These are phyloP conservation scores for Caloboletus inedulis DNA, from an alignment of 1,284 basidiomycete genomes.

Conservation along the genomic window DNA sequence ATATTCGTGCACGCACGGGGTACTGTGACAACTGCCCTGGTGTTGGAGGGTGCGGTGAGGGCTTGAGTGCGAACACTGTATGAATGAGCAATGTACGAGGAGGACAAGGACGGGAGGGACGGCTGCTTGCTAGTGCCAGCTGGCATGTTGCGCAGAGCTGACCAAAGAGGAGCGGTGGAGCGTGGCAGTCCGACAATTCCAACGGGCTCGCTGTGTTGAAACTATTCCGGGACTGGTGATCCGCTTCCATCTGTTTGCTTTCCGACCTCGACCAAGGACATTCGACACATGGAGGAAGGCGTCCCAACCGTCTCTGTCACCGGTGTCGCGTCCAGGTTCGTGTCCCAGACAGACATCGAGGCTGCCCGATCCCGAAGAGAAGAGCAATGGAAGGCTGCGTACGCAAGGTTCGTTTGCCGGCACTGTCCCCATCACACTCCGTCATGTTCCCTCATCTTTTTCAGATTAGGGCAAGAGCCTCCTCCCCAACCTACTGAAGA, in stretches of 20 bases:
- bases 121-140: slow-evolving; percentile 13
- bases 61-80: slow-evolving; percentile 35
- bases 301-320: slow-evolving; percentile 63
- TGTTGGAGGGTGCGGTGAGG: slow-evolving; percentile 38
- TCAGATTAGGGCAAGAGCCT: slow-evolving; percentile 82
- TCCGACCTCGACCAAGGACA: slow-evolving; percentile 15
- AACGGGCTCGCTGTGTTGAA: not conserved
- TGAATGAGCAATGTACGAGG: slow-evolving; percentile 18
- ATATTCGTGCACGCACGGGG: slow-evolving; percentile 53
- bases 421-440: slow-evolving; percentile 1
- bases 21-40: slow-evolving; percentile 59
- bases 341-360: slow-evolving; percentile 79
- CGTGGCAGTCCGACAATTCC: not conserved
- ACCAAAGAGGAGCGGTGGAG: not conserved
- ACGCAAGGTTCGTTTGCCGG: slow-evolving; percentile 71
- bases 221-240: not conserved
- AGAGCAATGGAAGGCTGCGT: slow-evolving; percentile 91
- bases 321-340: slow-evolving; percentile 72
- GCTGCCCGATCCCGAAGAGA: slow-evolving; percentile 73
- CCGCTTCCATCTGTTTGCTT: slow-evolving; percentile 9
- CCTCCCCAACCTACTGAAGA: slow-evolving; percentile 75
- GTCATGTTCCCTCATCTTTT: slow-evolving; percentile 14
- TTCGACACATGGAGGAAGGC: slow-evolving; percentile 44
- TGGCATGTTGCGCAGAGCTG: slow-evolving; percentile 27
- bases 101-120: slow-evolving; percentile 23